Evolutionary conservation across 148 eudicot species (phyloP).

Genomic region (Gaultheria prostrata): DNA sequence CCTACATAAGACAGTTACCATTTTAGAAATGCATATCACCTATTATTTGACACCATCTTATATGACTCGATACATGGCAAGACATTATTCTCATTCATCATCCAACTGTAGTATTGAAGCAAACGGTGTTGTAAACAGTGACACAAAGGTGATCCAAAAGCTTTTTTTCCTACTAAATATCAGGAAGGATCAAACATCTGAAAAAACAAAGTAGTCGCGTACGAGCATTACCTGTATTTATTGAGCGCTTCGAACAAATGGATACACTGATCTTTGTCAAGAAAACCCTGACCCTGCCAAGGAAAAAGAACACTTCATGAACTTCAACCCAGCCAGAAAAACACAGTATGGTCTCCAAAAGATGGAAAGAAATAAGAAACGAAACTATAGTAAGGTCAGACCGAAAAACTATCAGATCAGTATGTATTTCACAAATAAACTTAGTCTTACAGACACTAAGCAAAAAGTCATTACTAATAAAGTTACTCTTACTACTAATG

Average conservation of each 20-base stretch:
- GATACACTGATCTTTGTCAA: conserved; percentile 69
- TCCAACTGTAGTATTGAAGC: neutral
- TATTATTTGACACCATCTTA: neutral
- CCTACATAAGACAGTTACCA: neutral
- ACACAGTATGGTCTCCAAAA: neutral
- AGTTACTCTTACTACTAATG: too few species aligned
- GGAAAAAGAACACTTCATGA: conserved; percentile 13
- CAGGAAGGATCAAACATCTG: neutral
- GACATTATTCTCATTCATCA: neutral
- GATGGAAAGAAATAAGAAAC: neutral
- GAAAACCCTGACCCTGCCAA: conserved; percentile 48
- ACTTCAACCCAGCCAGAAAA: neutral
- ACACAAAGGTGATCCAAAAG: neutral
- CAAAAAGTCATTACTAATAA: neutral
- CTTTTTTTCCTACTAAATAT: neutral
- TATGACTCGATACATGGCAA: neutral
- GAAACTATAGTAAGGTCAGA: neutral
- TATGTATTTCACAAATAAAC: neutral
- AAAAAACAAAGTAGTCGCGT: neutral
- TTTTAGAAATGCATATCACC: neutral
- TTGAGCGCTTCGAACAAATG: conserved; percentile 79
- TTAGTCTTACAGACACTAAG: neutral
- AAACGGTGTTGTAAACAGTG: neutral
- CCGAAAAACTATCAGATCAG: neutral
- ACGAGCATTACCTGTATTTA: conserved; percentile 64